Conservation (phyloP, 164 flowering plant genomes). For the Cinnamomum chago region DNA sequence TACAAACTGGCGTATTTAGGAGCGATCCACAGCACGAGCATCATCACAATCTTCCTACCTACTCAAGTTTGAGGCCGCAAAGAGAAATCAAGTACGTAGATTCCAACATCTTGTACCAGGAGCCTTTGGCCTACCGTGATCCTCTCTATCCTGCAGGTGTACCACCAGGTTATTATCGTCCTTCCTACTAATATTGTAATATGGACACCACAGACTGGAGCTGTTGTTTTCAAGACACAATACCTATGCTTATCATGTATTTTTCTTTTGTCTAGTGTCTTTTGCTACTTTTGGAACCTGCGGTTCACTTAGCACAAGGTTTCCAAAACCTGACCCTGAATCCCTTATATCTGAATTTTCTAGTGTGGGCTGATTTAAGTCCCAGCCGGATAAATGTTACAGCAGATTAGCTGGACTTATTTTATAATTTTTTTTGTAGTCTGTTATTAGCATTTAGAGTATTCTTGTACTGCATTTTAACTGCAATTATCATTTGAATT, state of each 20-base stretch:
- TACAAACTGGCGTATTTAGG: background rate
- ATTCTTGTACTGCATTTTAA: too few species aligned
- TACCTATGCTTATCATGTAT: background rate
- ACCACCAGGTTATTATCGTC: constrained; percentile 13
- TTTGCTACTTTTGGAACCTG: background rate
- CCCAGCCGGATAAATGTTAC: too few species aligned
- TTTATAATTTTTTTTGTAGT: too few species aligned
- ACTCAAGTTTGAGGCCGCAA: constrained; percentile 16
- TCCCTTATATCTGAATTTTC: too few species aligned
- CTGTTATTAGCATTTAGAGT: too few species aligned
- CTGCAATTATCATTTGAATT: too few species aligned
- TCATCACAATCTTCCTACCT: constrained; percentile 11
- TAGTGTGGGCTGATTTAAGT: too few species aligned
- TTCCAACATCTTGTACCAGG: constrained; percentile 10
- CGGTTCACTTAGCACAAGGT: background rate
- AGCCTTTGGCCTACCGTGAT: constrained; percentile 8
- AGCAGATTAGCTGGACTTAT: too few species aligned
- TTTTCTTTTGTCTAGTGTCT: background rate
- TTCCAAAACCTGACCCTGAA: too few species aligned
- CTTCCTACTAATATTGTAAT: constrained; percentile 8
- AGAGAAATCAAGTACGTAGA: background rate
- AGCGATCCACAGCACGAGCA: constrained; percentile 9
- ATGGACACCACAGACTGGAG: background rate
- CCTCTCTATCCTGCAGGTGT: constrained; percentile 4
- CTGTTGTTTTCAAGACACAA: background rate